Evolutionary conservation across 768 basidiomycete species (phyloP).

Genomic region (Pluteus cervinus): DNA sequence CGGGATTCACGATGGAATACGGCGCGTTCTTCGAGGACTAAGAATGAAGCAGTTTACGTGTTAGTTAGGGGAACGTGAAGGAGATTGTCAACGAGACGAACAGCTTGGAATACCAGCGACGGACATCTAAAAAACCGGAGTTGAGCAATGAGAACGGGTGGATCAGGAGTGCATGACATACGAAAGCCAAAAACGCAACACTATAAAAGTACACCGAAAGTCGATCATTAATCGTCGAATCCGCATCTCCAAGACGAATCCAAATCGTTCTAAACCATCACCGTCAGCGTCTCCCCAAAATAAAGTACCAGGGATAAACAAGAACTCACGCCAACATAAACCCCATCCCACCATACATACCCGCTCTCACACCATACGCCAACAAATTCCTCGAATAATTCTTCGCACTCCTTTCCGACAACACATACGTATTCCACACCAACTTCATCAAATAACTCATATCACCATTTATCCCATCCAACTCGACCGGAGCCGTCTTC

Average conservation of each 20-base stretch:
- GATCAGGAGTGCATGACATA: slow-evolving; percentile 15
- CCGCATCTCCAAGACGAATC: slow-evolving; percentile 33
- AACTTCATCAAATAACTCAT: slow-evolving; percentile 12
- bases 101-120: slow-evolving; percentile 57
- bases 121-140: slow-evolving; percentile 32
- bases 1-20: slow-evolving; percentile 51
- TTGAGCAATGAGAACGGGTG: background rate
- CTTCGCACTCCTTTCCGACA: slow-evolving; percentile 37
- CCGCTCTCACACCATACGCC: slow-evolving; percentile 50
- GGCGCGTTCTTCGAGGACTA: slow-evolving; percentile 51
- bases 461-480: background rate
- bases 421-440: slow-evolving; percentile 36
- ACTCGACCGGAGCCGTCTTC: background rate
- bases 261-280: slow-evolving; percentile 39
- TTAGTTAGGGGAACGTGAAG: background rate
- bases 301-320: slow-evolving; percentile 15
- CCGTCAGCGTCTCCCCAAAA: slow-evolving; percentile 9
- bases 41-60: too few species aligned
- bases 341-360: slow-evolving; percentile 50
- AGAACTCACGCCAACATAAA: slow-evolving; percentile 34
- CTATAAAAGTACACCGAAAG: slow-evolving; percentile 52
- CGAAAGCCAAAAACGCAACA: slow-evolving; percentile 48
- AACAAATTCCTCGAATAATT: slow-evolving; percentile 52
- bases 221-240: slow-evolving; percentile 39
- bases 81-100: slow-evolving; percentile 12